Conservation (phyloP, 2,329 filamentous ascomycete genomes). For the Parasarocladium wereldwijsianum region DNA sequence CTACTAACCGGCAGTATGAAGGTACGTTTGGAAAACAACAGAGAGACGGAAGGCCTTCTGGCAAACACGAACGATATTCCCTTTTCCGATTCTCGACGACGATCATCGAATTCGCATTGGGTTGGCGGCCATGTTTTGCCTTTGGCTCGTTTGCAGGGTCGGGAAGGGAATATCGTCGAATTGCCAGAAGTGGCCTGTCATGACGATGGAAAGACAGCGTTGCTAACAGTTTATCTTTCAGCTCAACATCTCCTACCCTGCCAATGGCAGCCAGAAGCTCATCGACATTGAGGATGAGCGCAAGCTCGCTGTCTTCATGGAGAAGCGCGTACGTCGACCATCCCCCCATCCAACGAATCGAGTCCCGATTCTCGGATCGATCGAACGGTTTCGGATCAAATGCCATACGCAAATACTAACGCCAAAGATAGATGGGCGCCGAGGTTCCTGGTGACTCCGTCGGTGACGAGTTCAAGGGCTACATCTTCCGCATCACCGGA, state of each 20-base stretch:
- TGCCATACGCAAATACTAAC: no score
- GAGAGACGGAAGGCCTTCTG: no score
- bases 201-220: no score
- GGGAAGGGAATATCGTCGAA: no score
- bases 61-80: no score
- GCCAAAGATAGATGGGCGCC: constrained; percentile 56
- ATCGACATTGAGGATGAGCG: constrained; percentile 99
- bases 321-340: constrained; percentile 63
- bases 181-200: no score
- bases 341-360: constrained; percentile 5
- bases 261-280: constrained; percentile 99
- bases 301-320: constrained; percentile 98
- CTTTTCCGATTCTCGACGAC: no score
- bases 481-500: constrained; percentile 98
- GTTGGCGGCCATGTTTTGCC: no score
- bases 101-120: no score
- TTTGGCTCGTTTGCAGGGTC: no score
- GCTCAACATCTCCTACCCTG: constrained; percentile 71
- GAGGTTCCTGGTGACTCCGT: constrained; percentile 89
- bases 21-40: constrained; percentile 21
- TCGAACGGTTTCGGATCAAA: no score
- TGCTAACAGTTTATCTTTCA: constrained; percentile 21
- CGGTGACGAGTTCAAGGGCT: constrained; percentile 99
- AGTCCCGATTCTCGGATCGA: constrained; percentile 5
- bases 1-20: constrained; percentile 32